Conservation (phyloP, 2,329 filamentous ascomycete species). For the Nemania sp. region DNA sequence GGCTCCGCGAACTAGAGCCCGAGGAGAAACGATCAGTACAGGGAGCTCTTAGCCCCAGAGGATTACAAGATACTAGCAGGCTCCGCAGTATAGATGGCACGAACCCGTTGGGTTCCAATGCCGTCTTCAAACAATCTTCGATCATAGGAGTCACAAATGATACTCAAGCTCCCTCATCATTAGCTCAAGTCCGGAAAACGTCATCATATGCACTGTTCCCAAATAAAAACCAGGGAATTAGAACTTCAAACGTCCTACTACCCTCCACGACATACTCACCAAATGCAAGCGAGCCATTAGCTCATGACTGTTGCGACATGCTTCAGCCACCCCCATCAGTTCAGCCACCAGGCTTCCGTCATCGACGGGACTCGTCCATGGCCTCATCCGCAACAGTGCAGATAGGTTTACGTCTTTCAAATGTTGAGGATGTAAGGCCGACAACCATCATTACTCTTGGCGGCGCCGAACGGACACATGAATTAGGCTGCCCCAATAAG, state of each 20-base stretch:
- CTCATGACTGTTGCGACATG: constrained; percentile 43
- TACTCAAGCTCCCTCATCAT: constrained; percentile 47
- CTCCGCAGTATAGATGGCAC: constrained; percentile 41
- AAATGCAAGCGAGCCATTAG: constrained; percentile 33
- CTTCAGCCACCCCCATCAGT: constrained; percentile 61
- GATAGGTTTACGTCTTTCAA: constrained; percentile 76
- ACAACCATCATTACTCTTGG: constrained; percentile 50
- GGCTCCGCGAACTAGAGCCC: constrained; percentile 52
- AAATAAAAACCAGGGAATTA: constrained; percentile 46
- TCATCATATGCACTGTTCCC: constrained; percentile 58
- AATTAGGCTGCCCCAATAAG: constrained; percentile 53
- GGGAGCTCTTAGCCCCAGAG: constrained; percentile 49
- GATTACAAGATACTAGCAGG: constrained; percentile 38
- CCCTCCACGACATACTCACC: constrained; percentile 62
- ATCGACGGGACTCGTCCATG: constrained; percentile 70
- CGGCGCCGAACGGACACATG: constrained; percentile 55
- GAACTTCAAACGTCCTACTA: constrained; percentile 55
- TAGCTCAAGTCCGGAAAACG: constrained; percentile 52
- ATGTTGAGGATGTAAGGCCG: constrained; percentile 63
- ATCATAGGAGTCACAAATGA: constrained; percentile 50
- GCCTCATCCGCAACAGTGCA: constrained; percentile 76
- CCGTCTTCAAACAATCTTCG: constrained; percentile 44
- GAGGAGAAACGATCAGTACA: constrained; percentile 53
- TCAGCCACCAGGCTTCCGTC: constrained; percentile 56
- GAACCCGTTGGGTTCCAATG: constrained; percentile 54